Evolutionary conservation across 176 grass and related monocot genomes (phyloP), one percentile per base, ranked within the genome.

Genomic region (Avena sativa): DNA sequence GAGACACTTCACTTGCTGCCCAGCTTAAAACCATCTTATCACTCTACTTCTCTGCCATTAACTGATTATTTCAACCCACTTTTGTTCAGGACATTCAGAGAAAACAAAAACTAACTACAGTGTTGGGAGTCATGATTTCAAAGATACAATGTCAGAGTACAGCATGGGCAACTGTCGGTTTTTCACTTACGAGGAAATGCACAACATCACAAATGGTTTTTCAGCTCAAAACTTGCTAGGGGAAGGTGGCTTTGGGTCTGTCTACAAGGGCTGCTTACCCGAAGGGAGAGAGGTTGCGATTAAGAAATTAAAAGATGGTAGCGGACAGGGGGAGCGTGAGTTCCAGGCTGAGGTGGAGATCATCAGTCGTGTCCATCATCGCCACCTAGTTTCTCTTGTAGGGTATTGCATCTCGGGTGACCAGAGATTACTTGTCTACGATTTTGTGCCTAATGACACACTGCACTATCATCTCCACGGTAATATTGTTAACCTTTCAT

Each of bases 271-370:
- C 36, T 67, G 87, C 80, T 91, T 98, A 68, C 32, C 87, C 10
- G 97, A 98, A 81, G 94, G 97, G 82, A 94, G 94, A 74, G 90
- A 93, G 82, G 90, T 98, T 25, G 97, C 97, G 0, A 86, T 98
- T 52, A 98, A 98, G 79, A 91, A 92, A 89, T 83, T 98, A 36
- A 96, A 92, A 86, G 83, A 81, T 53, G 97, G 89, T 9, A 78
- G 97, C 8, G 90, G 92, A 23, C 97, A 98, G 65, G 97, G 97
- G 11, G 97, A 96, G 82, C 94, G 97, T 0, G 97, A 98, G 83
- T 98, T 98, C 81, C 92, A 90, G 59, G 90, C 97, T 58, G 97
- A 98, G 84, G 97, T 98, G 72, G 97, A 98, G 80, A 98, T 98
- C 65, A 98, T 98, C 80, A 93, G 92, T 65, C 91, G 97, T 9